phyloP scores from a whole-genome alignment of 495 filamentous ascomycete species.

The Penicillium pulvis region DNA sequence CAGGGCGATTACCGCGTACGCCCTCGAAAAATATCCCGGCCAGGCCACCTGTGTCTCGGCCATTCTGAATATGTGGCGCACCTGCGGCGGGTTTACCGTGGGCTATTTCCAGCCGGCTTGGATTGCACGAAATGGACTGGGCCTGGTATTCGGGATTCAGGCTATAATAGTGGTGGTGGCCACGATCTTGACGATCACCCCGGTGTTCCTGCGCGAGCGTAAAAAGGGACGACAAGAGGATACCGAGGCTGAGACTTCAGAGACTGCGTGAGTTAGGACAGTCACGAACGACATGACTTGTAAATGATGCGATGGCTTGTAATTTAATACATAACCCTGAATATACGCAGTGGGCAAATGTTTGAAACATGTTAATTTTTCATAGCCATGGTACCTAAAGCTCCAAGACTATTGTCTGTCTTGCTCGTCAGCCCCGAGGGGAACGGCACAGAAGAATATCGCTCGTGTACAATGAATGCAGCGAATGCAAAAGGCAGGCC shows the following conservation, averaged over 20 bases:
- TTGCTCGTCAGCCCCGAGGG: background rate
- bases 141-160: conserved; percentile 48
- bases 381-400: background rate
- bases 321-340: background rate
- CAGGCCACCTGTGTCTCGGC: conserved; percentile 43
- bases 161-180: conserved; percentile 39
- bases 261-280: background rate
- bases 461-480: background rate
- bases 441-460: background rate
- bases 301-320: background rate
- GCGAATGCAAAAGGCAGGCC: background rate
- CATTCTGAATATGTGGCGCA: conserved; percentile 49
- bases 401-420: background rate
- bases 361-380: background rate
- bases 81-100: conserved; percentile 47
- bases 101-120: conserved; percentile 51
- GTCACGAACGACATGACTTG: background rate
- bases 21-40: conserved; percentile 46
- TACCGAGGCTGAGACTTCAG: background rate
- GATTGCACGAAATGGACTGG: conserved; percentile 42
- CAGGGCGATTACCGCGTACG: conserved; percentile 42
- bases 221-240: conserved; percentile 3
- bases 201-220: conserved; percentile 26
- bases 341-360: background rate
- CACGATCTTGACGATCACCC: conserved; percentile 34